Evolutionary conservation across 495 filamentous ascomycete genomes (phyloP), one percentile per base, ranked within the genome.

Genomic region (Lindgomyces ingoldianus): DNA sequence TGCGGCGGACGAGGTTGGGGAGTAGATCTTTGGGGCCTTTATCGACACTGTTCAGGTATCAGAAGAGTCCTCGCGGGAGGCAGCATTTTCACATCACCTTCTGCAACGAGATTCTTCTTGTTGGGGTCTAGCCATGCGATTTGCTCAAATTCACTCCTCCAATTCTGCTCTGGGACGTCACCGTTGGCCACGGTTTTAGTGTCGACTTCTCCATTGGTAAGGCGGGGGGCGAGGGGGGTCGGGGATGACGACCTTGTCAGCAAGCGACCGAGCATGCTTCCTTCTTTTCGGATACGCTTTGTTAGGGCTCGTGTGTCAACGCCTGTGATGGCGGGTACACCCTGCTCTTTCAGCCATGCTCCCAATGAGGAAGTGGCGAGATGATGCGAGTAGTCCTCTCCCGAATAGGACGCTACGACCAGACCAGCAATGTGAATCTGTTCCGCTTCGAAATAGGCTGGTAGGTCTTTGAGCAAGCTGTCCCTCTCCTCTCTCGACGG

Each of bases 251-350:
- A 62, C 73, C 91, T 83, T 12, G 90, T 81, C 18, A 94, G 78
- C 83, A 98, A 86, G 51, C 91, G 89, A 21, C 93, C 94, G 26
- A 98, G 85, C 94, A 98, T 97, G 79, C 91, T 95, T 70, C 94
- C 94, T 75, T 96, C 85, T 69, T 96, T 82, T 69, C 94, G 85
- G 65, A 98, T 96, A 60, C 87, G 86, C 81, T 97, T 96, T 2
- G 94, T 97, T 74, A 98, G 78, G 18, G 91, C 89, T 76, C 94
- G 83, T 27, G 94, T 98, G 78, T 98, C 94, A 51, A 98, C 88
- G 44, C 91, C 94, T 74, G 94, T 91, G 76, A 98, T 93, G 60
- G 94, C 94, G n/a, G 94, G 94, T 52, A 98, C 85, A 46, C 88
- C 89, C 74, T 97, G 88, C 76, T 96, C 91, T 80, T 95, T 95